Conservation (phyloP, 2,329 filamentous ascomycete genomes). For the Hymenoscyphus scutula region DNA sequence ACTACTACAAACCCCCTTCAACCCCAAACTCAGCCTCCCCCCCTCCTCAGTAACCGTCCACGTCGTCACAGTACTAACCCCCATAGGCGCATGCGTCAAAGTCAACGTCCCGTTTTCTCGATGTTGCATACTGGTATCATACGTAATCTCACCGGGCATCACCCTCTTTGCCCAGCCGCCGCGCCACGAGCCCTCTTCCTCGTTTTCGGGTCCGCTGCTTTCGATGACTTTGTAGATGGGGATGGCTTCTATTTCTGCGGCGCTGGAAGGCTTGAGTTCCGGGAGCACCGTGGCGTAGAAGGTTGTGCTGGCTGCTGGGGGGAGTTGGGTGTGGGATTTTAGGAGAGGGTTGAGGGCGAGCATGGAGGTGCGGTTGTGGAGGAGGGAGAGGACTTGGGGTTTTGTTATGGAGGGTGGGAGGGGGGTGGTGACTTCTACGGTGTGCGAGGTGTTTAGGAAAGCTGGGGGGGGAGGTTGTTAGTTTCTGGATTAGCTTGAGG, state of each 20-base stretch:
- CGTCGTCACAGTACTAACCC: conserved; percentile 57
- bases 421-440: conserved; percentile 59
- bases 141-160: conserved; percentile 29
- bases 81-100: conserved; percentile 36
- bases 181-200: conserved; percentile 73
- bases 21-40: conserved; percentile 72
- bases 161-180: conserved; percentile 59
- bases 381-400: conserved; percentile 65
- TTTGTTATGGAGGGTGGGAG: conserved; percentile 66
- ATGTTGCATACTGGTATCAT: conserved; percentile 27
- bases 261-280: conserved; percentile 10
- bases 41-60: conserved; percentile 68
- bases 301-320: conserved; percentile 37
- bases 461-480: conserved; percentile 11
- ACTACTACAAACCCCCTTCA: conserved; percentile 78
- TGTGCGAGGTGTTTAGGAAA: conserved; percentile 29
- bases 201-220: conserved; percentile 47
- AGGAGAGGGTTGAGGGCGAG: conserved; percentile 78
- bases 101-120: conserved; percentile 25
- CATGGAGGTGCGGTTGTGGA: conserved; percentile 77
- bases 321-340: conserved; percentile 36
- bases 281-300: conserved; percentile 57
- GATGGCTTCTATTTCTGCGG: conserved; percentile 11
- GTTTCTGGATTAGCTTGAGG: not conserved
- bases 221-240: conserved; percentile 31